Evolutionary conservation across 2,329 filamentous ascomycete genomes (phyloP), one percentile per base, ranked within the genome.

Genomic region (Fusarium burgessii): DNA sequence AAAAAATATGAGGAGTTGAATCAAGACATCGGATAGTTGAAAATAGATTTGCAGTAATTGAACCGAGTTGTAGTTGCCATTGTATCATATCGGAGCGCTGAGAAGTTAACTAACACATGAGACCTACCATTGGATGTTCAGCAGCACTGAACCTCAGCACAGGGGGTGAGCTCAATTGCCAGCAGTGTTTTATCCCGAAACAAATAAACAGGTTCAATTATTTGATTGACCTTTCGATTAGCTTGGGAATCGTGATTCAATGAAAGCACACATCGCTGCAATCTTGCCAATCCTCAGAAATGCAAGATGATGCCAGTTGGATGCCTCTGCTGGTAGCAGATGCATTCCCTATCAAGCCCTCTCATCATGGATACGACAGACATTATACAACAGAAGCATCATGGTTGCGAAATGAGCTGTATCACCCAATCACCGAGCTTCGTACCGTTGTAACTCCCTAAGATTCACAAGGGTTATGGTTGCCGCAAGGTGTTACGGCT

Each of bases 321-420:
- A 52, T 36, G 41, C 35, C 45, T 52, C 47, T 35, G 51, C 27
- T 32, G n/a, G 20, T 25, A 4, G 33, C 38, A 35, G 29, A 32
- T 27, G 25, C 62, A 64, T 71, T 63, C 62, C 36, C 45, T 42
- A 25, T 25, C 25, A 35, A 72, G 57, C 65, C 54, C 41, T 29
- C 36, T 49, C 69, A 72, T 72, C 70, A 70, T 70, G 23, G 36
- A 40, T 50, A 17, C 41, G n/a, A 70, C 29, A 45, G n/a, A 70
- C 29, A 45, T 62, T n/a, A 23, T 38, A 32, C n/a, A 40, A 50
- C 10, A 41, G 58, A 50, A 40, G 8, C 69, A 72, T 72, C 69
- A 72, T 72, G 14, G 27, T 38, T 43, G 33, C 61, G 45, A 70
- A 51, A 43, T 40, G 7, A n/a, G 6, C 25, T 51, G n/a, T 27